Base-by-base conservation (phyloP, 1,139 yeast genomes). In the Meyerozyma carpophila region DNA sequence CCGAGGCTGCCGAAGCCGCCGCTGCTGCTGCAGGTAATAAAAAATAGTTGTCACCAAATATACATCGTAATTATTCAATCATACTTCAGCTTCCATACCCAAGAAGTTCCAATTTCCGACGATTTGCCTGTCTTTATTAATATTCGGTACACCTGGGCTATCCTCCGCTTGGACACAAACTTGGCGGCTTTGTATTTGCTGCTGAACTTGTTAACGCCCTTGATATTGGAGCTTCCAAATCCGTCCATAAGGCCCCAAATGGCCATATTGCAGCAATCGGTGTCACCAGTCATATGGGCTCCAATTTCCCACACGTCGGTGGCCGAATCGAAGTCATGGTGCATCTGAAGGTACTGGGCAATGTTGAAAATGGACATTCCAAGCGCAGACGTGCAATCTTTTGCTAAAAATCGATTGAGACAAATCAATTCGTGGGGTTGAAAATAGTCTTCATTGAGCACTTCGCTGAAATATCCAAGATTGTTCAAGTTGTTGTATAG, bases 121-220 rank as follows among this genome's bases (percentile, higher is more conserved):
- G 39, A 40, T 6, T 51, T 48, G 11, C 54, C 56, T 27, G 45
- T 41, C 9, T 52, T 46, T 44, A 55, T 53, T 24, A 58, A 42
- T 5, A 57, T 52, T 29, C 64, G 50, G 39, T 59, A 58, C 21
- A 60, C 44, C 13, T 57, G 57, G 18, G 64, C 64, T 5, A 59
- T 50, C 38, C 64, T 48, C 24, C 59, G 46, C 43, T 59, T 59
- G 13, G 59, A 50, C 37, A 55, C 53, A 47, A 45, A 56, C 44
- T 56, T 55, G 42, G 50, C 41, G 11, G 53, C 50, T 39, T 54
- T 57, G 14, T 56, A 50, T 41, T 49, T 42, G 44, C 51, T 47
- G 3, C 58, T 57, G 21, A 46, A 48, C 18, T 29, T 39, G 36
- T 39, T 31, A 40, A 48, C 18, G 41, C 43, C 41, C 45, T 27